Evolutionary conservation across 768 basidiomycete genomes (phyloP), one percentile per base, ranked within the genome.

Genomic region (Kwoniella sp.): DNA sequence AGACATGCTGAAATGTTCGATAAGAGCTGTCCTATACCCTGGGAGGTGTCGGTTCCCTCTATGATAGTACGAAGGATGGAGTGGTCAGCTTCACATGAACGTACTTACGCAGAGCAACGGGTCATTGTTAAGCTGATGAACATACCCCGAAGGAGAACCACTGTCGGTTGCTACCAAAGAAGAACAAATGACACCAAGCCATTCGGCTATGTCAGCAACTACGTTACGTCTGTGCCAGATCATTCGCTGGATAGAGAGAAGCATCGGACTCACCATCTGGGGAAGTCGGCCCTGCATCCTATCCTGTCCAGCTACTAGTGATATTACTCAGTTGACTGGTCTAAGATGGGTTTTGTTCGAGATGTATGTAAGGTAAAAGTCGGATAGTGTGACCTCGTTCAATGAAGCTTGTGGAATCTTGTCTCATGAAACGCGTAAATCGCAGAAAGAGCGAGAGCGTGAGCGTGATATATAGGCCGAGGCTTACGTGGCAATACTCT

Each of bases 1-100:
- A 94, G 87, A 84, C 95, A 97, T 80, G 95, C 94, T 2, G 92
- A 88, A 79, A 97, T 99, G 82, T 97, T 98, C 58, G 92, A 94
- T 29, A 97, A 85, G 29, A 97, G 83, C 81, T 97, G 93, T 3
- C 88, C 87, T 68, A 89, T 92, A 77, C 94, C 94, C 82, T 96
- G 94, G 2, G 93, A 96, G 17, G 91, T 89, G 82, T 96, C 94
- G 69, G 94, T 96, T 75, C 94, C 94, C 84, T 96, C 94, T 78
- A 37, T 3, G 25, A 31, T 9, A 45, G 41, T 17, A 34, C 7
- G 5, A 5, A 34, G 34, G 34, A 37, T 13, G 34, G 34, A 7
- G 7, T 7, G 34, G 28, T 69, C 47, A 63, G 62, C 54, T 13
- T 22, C n/a, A n/a, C n/a, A n/a, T n/a, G n/a, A n/a, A n/a, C n/a